A percentile compares a stretch with the other conserved stretches of the same genome.
Evolutionary conservation across 192 early-diverging fungal species (phyloP).

Genomic region (Pilaira anomala): DNA sequence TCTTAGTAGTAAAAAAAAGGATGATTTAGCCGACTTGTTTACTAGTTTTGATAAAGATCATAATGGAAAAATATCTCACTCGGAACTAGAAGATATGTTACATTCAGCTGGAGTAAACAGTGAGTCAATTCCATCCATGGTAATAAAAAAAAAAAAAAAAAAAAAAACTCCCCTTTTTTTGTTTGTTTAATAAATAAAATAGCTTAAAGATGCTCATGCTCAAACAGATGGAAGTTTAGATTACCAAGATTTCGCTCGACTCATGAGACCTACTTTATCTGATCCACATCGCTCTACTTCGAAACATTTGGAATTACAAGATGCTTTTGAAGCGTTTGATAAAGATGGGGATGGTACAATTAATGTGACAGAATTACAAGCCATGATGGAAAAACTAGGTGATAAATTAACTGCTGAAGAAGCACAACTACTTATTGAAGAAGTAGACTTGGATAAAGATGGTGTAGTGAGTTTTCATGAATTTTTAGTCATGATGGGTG

Average conservation of each 20-base stretch:
- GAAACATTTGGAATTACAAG: conserved; percentile 24
- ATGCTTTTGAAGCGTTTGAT: conserved; percentile 38
- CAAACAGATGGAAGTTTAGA: conserved; percentile 57
- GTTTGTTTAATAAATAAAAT: background rate
- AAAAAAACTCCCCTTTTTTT: background rate
- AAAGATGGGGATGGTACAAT: conserved; percentile 33
- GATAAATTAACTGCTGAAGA: conserved; percentile 29
- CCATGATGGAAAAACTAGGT: conserved; percentile 32
- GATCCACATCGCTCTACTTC: background rate
- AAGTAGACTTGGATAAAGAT: conserved; percentile 31
- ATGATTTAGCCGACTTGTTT: conserved; percentile 40
- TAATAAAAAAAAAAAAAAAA: too few relatives aligned
- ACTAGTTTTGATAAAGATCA: conserved; percentile 47
- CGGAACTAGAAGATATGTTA: conserved; percentile 41
- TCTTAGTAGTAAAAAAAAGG: conserved; percentile 21
- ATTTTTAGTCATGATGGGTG: conserved; percentile 37
- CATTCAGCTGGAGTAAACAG: conserved; percentile 42
- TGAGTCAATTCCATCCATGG: conserved; percentile 53
- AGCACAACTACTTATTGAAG: conserved; percentile 26
- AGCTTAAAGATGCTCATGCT: background rate
- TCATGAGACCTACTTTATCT: conserved; percentile 49
- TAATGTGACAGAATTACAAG: conserved; percentile 21
- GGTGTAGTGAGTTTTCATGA: conserved; percentile 37
- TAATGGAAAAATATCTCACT: conserved; percentile 33
- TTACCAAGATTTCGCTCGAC: conserved; percentile 55